Conservation (phyloP, 2,329 filamentous ascomycete genomes). For the Arthrobotrys entomopaga region DNA sequence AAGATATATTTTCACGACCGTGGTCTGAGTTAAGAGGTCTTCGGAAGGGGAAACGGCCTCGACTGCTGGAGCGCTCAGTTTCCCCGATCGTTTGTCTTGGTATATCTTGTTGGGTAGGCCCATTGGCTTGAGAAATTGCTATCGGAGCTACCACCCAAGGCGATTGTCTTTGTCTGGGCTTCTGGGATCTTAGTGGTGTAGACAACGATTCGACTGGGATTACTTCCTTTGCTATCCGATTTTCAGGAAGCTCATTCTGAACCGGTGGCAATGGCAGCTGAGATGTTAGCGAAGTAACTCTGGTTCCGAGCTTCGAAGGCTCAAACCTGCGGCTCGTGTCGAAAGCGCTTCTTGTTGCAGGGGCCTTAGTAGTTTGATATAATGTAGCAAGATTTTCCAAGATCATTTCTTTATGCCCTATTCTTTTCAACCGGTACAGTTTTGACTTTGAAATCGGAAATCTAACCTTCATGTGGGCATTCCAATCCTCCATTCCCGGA, state of each 20-base stretch:
- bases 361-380: neutral
- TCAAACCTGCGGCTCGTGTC: too few species aligned
- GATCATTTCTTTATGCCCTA: constrained; percentile 17
- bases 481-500: neutral
- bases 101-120: neutral
- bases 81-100: too few species aligned
- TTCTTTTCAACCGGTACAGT: constrained; percentile 3
- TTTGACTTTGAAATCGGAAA: neutral
- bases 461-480: neutral
- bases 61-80: too few species aligned
- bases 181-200: neutral
- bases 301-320: neutral
- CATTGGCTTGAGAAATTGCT: neutral
- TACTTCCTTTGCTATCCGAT: too few species aligned
- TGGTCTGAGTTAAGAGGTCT: neutral
- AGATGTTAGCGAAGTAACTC: neutral
- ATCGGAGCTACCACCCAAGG: constrained; percentile 25
- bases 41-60: neutral
- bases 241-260: too few species aligned
- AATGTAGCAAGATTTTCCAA: constrained; percentile 13
- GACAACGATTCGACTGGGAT: too few species aligned
- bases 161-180: constrained; percentile 1
- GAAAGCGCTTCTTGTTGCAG: neutral
- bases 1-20: neutral
- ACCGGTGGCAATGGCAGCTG: too few species aligned